Evolutionary conservation across 805 yeast genomes (phyloP), one percentile per base, ranked within the genome.

Genomic region (Metschnikowia rubicola): DNA sequence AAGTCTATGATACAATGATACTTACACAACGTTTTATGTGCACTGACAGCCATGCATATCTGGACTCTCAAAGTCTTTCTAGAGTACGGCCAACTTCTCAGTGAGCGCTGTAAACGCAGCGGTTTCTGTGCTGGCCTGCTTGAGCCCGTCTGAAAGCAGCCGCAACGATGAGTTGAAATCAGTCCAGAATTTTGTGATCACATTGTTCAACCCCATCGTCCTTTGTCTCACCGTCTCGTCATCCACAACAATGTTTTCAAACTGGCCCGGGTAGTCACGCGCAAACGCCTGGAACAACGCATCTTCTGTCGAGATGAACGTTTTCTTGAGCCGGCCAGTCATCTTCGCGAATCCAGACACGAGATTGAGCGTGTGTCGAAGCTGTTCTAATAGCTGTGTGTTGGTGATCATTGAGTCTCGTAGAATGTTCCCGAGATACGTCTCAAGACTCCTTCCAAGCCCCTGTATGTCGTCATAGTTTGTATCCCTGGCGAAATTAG

Each of bases 321-420:
- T 74, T 56, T 78, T 79, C 53, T 84, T 73, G 51, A 81, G 63
- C n/a, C 83, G 69, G 59, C 66, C 61, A 44, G 80, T 57, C 50
- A 78, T 79, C 47, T 71, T 70, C 54, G 78, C 75, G 56, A 65
- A 80, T 52, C 71, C 73, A 13, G 77, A 63, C 30, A 80, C 68
- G 40, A 79, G 65, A 36, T 74, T 72, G 48, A 81, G 65, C 47
- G 82, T 56, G 41, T 64, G 65, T 52, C 75, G 72, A 38, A 79
- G 56, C 12, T 74, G 64, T 39, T 73, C 70, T 37, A 84, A 68
- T 43, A 84, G 63, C 39, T 71, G 73, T 15, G 78, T 73, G 46
- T 81, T 79, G 2, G 91, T 83, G 44, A 87, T 69, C 61, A 87
- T 73, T 10, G 89, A 80, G 53, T 84, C 86, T 52, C 80, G 76